Conservation (phyloP, 495 filamentous ascomycete genomes). For the Tuber umbilicatum region DNA sequence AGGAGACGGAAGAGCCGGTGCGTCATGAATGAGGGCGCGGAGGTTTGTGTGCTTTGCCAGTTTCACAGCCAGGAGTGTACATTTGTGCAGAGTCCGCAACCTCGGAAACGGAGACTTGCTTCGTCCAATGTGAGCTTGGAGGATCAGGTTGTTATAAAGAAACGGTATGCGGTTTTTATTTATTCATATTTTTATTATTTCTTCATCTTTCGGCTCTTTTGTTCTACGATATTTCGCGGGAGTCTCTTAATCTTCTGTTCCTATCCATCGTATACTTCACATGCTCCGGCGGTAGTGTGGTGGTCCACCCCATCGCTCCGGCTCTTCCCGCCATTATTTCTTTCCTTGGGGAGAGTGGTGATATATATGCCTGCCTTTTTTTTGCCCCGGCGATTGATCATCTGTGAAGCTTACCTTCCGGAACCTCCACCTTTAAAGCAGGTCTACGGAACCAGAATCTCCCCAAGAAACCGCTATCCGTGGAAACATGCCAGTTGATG, state of each 20-base stretch:
- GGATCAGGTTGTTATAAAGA: conserved; percentile 53
- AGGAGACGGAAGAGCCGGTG: conserved; percentile 79
- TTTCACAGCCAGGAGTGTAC: conserved; percentile 58
- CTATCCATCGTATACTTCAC: background rate
- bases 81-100: conserved; percentile 58
- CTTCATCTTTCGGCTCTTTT: background rate
- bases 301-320: background rate
- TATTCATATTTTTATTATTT: conserved; percentile 37
- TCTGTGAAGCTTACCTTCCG: conserved; percentile 27
- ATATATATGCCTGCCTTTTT: background rate
- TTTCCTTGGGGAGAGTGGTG: conserved; percentile 15
- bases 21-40: conserved; percentile 70
- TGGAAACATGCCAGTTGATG: conserved; percentile 31
- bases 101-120: conserved; percentile 67
- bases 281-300: background rate
- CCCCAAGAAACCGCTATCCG: conserved; percentile 29
- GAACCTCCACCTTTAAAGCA: conserved; percentile 50
- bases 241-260: background rate
- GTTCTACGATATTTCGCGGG: background rate
- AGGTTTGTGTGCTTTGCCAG: conserved; percentile 58
- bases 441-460: conserved; percentile 49
- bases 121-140: conserved; percentile 50
- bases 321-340: conserved; percentile 7
- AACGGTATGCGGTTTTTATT: conserved; percentile 50
- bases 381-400: background rate